Evolutionary conservation across 306 rosid species (phyloP), one percentile per base, ranked within the genome.

Genomic region (Corylus americana): DNA sequence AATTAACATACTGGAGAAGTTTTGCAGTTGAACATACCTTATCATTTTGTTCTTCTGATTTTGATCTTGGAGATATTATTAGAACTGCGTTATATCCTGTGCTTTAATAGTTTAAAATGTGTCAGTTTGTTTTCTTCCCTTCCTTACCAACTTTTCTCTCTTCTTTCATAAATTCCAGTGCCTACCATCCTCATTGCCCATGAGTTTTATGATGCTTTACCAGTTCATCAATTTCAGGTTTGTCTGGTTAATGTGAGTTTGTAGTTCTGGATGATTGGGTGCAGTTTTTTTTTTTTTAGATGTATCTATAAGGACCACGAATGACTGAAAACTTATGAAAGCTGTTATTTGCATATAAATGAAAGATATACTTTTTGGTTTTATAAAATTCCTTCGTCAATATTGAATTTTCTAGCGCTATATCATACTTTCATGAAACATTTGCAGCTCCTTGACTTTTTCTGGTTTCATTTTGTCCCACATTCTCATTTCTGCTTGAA

Each of bases 161-260:
- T 47, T 77, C 29, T 16, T 61, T 16, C 54, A 77, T 55, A 83
- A 42, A 27, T 87, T 83, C 73, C 88, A 93, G 99, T 74, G 86
- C 97, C 99, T 39, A 90, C 94, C 55, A 90, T 93, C 76, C 82
- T 93, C 80, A 88, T 93, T 54, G 99, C 98, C 0, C 99, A 95
- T 5, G 99, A 95, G 81, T 95, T 93, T 75, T 95, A 85, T 82
- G 99, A 95, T 81, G 99, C 99, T 55, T 80, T 95, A 48, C 99
- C 99, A 10, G 88, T 95, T 84, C 94, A 95, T 86, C 99, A 93
- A 77, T 93, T 95, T 87, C 99, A 93, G 99, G 99, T 90, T 64
- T 74, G 83, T 76, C 16, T 66, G 25, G 70, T 55, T 66, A 37
- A 69, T 57, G 59, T 45, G 25, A 71, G 20, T 22, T 45, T 55